Evolutionary conservation across 495 filamentous ascomycete genomes (phyloP).

Genomic region (Penicillium steckii): DNA sequence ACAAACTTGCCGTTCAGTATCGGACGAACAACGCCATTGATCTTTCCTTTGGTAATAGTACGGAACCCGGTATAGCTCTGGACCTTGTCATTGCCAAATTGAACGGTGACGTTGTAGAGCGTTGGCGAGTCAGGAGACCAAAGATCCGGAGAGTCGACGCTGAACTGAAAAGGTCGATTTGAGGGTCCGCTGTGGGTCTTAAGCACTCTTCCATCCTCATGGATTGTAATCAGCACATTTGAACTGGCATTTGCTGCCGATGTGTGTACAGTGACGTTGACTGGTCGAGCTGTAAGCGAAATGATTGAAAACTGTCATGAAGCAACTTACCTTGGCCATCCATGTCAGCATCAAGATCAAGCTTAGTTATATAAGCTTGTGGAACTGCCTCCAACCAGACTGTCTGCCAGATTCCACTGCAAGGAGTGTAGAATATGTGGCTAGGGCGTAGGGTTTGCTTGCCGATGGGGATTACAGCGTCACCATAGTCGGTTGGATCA

Average conservation of each 20-base stretch:
- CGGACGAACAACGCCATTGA: constrained; percentile 59
- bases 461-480: constrained; percentile 58
- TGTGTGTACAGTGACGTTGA: constrained; percentile 50
- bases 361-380: constrained; percentile 48
- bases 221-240: constrained; percentile 42
- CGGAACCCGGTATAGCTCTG: constrained; percentile 67
- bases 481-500: constrained; percentile 59
- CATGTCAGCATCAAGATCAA: constrained; percentile 59
- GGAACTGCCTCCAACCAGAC: constrained; percentile 67
- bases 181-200: constrained; percentile 38
- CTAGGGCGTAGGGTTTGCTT: constrained; percentile 59
- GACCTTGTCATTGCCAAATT: constrained; percentile 52
- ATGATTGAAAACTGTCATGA: neutral
- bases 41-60: constrained; percentile 50
- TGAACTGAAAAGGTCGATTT: constrained; percentile 51
- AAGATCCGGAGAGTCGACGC: constrained; percentile 46
- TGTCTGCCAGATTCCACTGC: constrained; percentile 68
- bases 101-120: constrained; percentile 61
- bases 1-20: constrained; percentile 63
- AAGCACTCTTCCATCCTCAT: constrained; percentile 40
- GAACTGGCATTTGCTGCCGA: constrained; percentile 22
- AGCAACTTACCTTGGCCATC: constrained; percentile 52
- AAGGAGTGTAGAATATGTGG: constrained; percentile 70
- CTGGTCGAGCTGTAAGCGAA: constrained; percentile 30
- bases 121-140: constrained; percentile 62